These are phyloP conservation scores for Colletotrichum filicis DNA, from an alignment of 2,329 filamentous ascomycete genomes.

Conservation along the genomic window DNA sequence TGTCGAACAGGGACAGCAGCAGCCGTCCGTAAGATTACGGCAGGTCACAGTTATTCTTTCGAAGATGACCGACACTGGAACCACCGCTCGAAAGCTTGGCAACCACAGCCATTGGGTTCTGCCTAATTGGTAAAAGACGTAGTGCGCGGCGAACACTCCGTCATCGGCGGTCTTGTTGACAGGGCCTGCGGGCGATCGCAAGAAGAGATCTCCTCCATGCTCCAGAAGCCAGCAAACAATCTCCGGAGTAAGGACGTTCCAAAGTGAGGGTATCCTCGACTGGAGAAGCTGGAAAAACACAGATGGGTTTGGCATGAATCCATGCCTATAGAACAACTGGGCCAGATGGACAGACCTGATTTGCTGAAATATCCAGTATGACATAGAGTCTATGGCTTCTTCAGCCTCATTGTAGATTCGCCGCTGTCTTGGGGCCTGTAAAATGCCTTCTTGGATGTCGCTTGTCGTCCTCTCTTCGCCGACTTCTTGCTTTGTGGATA, in stretches of 20 bases:
- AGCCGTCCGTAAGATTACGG: no score
- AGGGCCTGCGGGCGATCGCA: neutral
- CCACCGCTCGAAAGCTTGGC: no score
- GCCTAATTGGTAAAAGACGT: neutral
- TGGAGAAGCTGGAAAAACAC: neutral
- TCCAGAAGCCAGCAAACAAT: neutral
- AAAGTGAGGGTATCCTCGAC: no score
- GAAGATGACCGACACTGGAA: no score
- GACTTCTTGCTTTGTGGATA: rapidly evolving
- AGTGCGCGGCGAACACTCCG: neutral
- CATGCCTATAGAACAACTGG: neutral
- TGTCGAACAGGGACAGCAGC: no score
- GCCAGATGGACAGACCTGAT: neutral
- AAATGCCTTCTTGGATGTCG: rapidly evolving
- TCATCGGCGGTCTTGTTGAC: neutral
- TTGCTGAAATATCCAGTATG: neutral
- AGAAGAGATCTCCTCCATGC: neutral
- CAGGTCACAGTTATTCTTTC: no score
- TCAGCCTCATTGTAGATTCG: no score
- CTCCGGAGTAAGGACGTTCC: no score
- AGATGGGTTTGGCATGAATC: neutral
- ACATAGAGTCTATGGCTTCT: rapidly evolving
- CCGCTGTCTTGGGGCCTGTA: rapidly evolving
- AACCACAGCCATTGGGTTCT: no score
- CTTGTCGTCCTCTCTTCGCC: no score